phyloP scores from a whole-genome alignment of 2,329 filamentous ascomycete genomes.

The Sporothrix euskadiensis region DNA sequence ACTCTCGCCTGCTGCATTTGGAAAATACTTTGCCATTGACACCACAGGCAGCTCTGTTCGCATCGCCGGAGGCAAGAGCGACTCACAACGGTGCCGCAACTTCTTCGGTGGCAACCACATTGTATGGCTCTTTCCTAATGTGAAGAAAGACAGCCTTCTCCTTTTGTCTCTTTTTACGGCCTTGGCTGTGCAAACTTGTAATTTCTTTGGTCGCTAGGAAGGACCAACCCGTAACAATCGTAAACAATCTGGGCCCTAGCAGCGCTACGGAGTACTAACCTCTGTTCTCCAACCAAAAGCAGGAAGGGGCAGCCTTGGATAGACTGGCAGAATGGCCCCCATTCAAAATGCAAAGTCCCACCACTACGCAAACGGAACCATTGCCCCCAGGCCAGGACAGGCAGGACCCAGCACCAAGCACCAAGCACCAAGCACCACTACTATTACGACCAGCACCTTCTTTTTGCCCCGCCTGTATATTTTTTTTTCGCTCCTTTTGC shows the following conservation, averaged over 20 bases:
- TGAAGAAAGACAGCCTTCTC: background rate
- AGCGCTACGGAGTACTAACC: background rate
- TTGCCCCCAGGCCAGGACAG: slow-evolving; percentile 21
- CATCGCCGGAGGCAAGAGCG: slow-evolving; percentile 7
- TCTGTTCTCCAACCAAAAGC: background rate
- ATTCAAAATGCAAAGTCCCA: slow-evolving; percentile 21
- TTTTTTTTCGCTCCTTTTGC: slow-evolving; percentile 30
- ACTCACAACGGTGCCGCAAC: background rate
- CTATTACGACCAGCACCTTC: slow-evolving; percentile 20
- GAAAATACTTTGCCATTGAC: slow-evolving; percentile 19
- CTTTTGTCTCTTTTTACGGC: background rate
- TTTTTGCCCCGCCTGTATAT: slow-evolving; percentile 30
- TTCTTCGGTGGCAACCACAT: background rate
- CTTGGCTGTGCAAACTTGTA: background rate
- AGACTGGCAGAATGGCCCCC: background rate
- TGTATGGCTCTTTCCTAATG: background rate
- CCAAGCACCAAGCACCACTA: background rate
- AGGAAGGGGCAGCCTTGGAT: slow-evolving; percentile 8
- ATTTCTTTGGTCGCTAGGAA: background rate
- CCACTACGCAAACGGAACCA: slow-evolving; percentile 26
- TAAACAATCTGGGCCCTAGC: slow-evolving; percentile 6
- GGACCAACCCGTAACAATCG: background rate
- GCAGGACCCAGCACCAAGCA: background rate
- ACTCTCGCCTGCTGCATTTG: slow-evolving; percentile 4
- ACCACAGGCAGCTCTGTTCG: background rate